Evolutionary conservation across 208 protist genomes (phyloP).

Genomic region (Leishmania gerbilli): DNA sequence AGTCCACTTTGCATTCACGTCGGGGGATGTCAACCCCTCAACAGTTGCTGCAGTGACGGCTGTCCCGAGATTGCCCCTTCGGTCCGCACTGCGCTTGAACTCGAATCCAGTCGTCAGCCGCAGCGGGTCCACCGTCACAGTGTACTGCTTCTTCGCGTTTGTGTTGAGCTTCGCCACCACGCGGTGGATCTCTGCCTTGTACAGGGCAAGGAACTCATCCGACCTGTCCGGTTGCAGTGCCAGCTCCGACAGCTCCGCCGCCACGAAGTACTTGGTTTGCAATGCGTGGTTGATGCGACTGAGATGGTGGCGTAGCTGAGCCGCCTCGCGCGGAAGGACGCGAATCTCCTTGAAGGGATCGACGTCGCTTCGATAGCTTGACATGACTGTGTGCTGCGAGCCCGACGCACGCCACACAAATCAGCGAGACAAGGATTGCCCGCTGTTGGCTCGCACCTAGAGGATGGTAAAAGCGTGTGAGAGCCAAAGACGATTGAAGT

Average conservation of each 20-base stretch:
- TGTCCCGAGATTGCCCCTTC: not conserved
- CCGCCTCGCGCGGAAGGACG: slow-evolving; percentile 54
- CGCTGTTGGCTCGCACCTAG: not conserved
- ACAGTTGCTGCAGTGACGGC: not conserved
- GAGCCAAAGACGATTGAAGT: not conserved
- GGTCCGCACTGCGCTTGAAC: slow-evolving; percentile 16
- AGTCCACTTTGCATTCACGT: slow-evolving; percentile 23
- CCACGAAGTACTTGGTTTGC: slow-evolving; percentile 69
- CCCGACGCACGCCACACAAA: not conserved
- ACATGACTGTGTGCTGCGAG: slow-evolving; percentile 7
- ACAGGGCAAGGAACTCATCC: slow-evolving; percentile 69
- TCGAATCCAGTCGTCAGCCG: slow-evolving; percentile 58
- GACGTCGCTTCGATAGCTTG: slow-evolving; percentile 27
- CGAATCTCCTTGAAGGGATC: slow-evolving; percentile 82
- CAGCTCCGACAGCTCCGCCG: slow-evolving; percentile 60
- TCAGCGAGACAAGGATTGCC: not conserved
- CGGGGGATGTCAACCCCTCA: slow-evolving; percentile 2
- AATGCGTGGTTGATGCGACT: slow-evolving; percentile 75
- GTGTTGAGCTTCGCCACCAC: slow-evolving; percentile 66
- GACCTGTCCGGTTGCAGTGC: slow-evolving; percentile 61
- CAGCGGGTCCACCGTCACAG: slow-evolving; percentile 64
- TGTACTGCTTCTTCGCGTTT: slow-evolving; percentile 48
- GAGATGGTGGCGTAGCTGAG: slow-evolving; percentile 62
- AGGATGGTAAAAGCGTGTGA: not conserved
- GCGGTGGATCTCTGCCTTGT: slow-evolving; percentile 63